Conservation (phyloP, 2,329 filamentous ascomycete genomes). For the Ophiobolus disseminans region DNA sequence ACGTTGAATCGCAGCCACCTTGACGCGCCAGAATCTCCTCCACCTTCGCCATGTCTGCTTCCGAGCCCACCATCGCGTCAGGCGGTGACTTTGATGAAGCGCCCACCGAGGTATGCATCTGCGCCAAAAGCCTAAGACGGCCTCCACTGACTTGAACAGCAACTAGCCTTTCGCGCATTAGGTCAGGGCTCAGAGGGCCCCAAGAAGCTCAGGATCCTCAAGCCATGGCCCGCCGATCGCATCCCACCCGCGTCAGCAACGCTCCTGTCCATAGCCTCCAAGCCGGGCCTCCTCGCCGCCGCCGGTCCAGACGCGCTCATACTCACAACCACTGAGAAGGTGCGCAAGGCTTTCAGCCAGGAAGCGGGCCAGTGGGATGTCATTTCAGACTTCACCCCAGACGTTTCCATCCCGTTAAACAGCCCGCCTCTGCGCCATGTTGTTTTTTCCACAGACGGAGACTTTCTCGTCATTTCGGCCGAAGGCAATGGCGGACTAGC, state of each 20-base stretch:
- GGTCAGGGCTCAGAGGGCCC: constrained; percentile 69
- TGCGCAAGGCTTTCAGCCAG: constrained; percentile 75
- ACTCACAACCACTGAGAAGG: constrained; percentile 76
- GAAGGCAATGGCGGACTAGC: constrained; percentile 82
- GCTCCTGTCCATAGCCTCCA: constrained; percentile 82
- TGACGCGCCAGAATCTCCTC: constrained; percentile 66
- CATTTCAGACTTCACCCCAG: constrained; percentile 73
- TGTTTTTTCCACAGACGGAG: constrained; percentile 88
- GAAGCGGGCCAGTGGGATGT: constrained; percentile 67
- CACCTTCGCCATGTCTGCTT: constrained; percentile 60
- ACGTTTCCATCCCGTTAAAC: constrained; percentile 67
- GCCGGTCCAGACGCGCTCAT: constrained; percentile 82
- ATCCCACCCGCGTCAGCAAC: constrained; percentile 80
- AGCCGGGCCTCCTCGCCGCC: constrained; percentile 81
- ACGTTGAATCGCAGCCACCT: constrained; percentile 30
- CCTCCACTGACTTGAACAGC: constrained; percentile 50
- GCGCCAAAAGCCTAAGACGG: neutral
- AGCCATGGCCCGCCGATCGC: constrained; percentile 73
- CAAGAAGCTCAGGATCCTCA: constrained; percentile 78
- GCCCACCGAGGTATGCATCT: constrained; percentile 72
- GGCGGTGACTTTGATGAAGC: constrained; percentile 78
- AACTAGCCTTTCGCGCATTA: constrained; percentile 77
- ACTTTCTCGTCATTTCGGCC: constrained; percentile 80
- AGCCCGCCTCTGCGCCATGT: constrained; percentile 85
- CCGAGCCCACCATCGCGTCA: constrained; percentile 54